Conservation (phyloP, 2,329 filamentous ascomycete genomes). For the Blastomyces gilchristii region DNA sequence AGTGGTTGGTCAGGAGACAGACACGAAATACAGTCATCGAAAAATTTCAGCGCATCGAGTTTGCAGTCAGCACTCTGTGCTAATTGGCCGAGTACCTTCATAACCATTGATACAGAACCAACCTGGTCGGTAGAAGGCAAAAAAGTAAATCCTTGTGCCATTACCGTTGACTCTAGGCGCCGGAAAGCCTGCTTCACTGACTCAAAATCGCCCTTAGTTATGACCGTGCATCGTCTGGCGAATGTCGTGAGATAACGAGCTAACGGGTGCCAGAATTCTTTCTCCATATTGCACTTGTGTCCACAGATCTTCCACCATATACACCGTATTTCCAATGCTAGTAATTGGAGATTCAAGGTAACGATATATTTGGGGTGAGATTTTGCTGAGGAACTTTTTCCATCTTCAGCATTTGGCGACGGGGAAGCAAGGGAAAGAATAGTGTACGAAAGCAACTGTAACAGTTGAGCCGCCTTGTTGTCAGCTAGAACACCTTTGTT, state of each 20-base stretch:
- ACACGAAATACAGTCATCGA: constrained; percentile 24
- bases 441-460: constrained; percentile 36
- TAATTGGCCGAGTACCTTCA: constrained; percentile 30
- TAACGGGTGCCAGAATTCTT: constrained; percentile 37
- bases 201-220: constrained; percentile 31
- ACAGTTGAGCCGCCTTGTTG: constrained; percentile 35
- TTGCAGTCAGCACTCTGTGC: constrained; percentile 33
- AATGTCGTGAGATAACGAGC: constrained; percentile 31
- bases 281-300: constrained; percentile 32
- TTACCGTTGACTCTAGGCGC: constrained; percentile 26
- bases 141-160: constrained; percentile 22
- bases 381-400: constrained; percentile 3
- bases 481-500: constrained; percentile 26
- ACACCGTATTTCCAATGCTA: constrained; percentile 33
- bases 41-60: constrained; percentile 31
- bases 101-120: constrained; percentile 25
- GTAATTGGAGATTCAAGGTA: constrained; percentile 30
- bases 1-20: constrained; percentile 26
- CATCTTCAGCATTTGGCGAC: constrained; percentile 13
- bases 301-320: constrained; percentile 35
- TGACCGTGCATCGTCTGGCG: constrained; percentile 24
- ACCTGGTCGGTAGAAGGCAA: constrained; percentile 18
- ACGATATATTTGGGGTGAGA: constrained; percentile 23
- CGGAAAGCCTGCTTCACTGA: constrained; percentile 28
- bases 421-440: constrained; percentile 27